Conservation (phyloP, 2,329 filamentous ascomycete genomes). For the Monosporascus cannonballus region DNA sequence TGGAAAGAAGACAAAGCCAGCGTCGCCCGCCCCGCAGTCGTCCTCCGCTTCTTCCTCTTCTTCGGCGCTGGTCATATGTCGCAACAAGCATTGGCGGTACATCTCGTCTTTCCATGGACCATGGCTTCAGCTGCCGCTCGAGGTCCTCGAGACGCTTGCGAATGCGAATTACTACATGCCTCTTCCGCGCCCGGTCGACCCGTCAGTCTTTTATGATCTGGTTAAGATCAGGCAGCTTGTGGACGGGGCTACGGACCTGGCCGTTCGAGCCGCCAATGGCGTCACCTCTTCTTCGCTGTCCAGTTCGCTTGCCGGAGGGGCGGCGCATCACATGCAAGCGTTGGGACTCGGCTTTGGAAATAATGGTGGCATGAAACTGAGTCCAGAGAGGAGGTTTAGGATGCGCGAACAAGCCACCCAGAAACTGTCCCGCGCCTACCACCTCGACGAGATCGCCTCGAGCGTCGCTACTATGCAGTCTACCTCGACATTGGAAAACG, state of each 20-base stretch:
- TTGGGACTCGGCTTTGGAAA: constrained; percentile 52
- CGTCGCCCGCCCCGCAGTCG: constrained; percentile 7
- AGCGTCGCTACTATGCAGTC: constrained; percentile 82
- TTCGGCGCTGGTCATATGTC: constrained; percentile 54
- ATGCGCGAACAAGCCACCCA: constrained; percentile 77
- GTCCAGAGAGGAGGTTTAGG: constrained; percentile 68
- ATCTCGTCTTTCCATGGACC: constrained; percentile 79
- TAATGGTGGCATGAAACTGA: constrained; percentile 60
- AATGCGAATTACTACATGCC: constrained; percentile 75
- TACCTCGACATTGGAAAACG: constrained; percentile 69
- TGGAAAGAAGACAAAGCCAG: constrained; percentile 10
- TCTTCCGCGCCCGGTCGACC: constrained; percentile 70
- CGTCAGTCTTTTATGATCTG: constrained; percentile 75
- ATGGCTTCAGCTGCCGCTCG: constrained; percentile 74
- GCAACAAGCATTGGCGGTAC: constrained; percentile 77
- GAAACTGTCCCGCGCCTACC: constrained; percentile 71
- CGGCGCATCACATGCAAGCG: constrained; percentile 28
- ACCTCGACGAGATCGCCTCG: constrained; percentile 74
- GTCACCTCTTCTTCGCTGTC: constrained; percentile 59
- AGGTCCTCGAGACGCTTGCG: constrained; percentile 72
- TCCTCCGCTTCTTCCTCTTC: constrained; percentile 28
- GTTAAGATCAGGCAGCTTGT: constrained; percentile 75
- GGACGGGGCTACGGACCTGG: constrained; percentile 72
- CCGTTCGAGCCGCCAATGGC: constrained; percentile 71
- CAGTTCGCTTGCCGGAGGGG: constrained; percentile 40